Conservation (phyloP, 306 rosid genomes). For the Dryas drummondii region DNA sequence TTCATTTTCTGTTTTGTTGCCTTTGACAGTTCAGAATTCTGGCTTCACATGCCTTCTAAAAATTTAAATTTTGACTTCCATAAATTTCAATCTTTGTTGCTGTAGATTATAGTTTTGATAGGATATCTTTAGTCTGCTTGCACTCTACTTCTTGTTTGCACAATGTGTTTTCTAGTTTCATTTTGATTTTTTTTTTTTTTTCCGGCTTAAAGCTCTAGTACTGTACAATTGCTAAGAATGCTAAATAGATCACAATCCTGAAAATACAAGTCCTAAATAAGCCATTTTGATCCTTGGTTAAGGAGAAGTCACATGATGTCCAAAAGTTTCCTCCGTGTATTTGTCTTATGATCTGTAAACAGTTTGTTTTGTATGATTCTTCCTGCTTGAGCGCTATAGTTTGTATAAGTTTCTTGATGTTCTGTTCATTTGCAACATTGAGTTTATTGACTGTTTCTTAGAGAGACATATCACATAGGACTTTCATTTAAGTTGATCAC, state of each 20-base stretch:
- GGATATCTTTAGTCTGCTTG: background rate
- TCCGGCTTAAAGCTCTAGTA: background rate
- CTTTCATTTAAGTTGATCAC: constrained; percentile 6
- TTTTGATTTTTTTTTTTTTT: constrained; percentile 1
- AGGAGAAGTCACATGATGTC: background rate
- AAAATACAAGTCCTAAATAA: background rate
- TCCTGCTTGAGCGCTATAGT: constrained; percentile 1
- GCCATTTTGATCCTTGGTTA: background rate
- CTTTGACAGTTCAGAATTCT: constrained; percentile 6
- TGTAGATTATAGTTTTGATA: background rate
- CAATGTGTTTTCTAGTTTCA: background rate
- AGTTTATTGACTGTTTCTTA: background rate
- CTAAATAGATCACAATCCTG: constrained; percentile 1
- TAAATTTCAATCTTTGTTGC: background rate
- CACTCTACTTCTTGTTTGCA: background rate
- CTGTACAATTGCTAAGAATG: constrained; percentile 11
- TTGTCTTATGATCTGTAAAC: background rate
- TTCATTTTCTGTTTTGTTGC: background rate
- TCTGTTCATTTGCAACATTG: background rate
- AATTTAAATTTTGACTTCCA: background rate
- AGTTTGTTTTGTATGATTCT: background rate
- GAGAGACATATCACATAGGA: background rate
- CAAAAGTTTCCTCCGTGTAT: background rate
- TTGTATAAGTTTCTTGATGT: constrained; percentile 1
- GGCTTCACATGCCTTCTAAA: background rate